Evolutionary conservation across 1,284 basidiomycete genomes (phyloP), one percentile per base, ranked within the genome.

Genomic region (Cryptococcus sp.): DNA sequence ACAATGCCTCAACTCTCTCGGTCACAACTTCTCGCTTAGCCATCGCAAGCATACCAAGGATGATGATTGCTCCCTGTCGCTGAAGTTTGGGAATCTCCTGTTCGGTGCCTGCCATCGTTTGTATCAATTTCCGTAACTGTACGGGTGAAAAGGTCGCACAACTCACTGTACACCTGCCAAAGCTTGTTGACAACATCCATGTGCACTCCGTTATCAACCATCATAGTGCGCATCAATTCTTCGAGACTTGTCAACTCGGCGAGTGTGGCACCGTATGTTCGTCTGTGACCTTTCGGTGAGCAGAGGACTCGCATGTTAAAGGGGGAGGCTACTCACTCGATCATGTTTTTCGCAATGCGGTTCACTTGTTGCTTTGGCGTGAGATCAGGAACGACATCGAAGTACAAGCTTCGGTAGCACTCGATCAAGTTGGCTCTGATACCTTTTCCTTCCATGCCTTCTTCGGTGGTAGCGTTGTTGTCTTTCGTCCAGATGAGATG

Each of bases 401-500:
- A 97, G 81, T 96, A 99, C 56, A 99, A 79, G 55, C 77, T 86
- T 45, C 86, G 85, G 75, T 99, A 98, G 71, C 90, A 91, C 66
- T 98, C 95, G 66, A 99, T 83, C 50, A 99, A 83, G 45, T 89
- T 85, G 49, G 88, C 88, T 11, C 92, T 86, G 60, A 98, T 84
- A 93, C 93, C 75, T 94, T 96, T 7, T 51, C 93, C 78, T 72
- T 94, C 90, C 68, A 90, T 89, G 15, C 88, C 90, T 35, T 70
- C 72, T 41, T 78, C 77, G 20, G 85, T 85, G 15, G 90, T 89
- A 23, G 91, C 84, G 46, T 83, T 88, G 73, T 93, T 93, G 75
- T 98, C 95, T 75, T 98, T 99, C 15, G 86, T 85, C 96, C 96
- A 99, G 69, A 99, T 92, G 40, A 99, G 83, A 78, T 99, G 96